phyloP scores from a whole-genome alignment of 2,329 filamentous ascomycete species.

The Basipetospora chlamydospora region DNA sequence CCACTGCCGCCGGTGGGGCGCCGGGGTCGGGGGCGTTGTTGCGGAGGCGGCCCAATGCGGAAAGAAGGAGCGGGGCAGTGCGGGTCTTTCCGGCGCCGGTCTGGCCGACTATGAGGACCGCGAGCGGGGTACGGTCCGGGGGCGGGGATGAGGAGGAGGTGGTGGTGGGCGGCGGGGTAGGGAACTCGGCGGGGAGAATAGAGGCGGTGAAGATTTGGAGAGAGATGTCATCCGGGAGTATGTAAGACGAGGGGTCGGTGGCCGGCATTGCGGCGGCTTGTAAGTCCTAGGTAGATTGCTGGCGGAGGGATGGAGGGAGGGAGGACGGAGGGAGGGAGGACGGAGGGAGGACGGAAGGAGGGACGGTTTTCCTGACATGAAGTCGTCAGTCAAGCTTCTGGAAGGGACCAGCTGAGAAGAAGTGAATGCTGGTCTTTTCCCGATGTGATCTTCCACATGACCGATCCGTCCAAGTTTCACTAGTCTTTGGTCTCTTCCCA shows the following conservation, averaged over 20 bases:
- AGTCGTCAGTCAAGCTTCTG: too few species aligned
- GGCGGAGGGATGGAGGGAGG: too few species aligned
- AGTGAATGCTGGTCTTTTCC: too few species aligned
- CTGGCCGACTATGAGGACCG: constrained; percentile 29
- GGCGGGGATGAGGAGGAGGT: too few species aligned
- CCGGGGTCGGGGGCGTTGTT: background rate
- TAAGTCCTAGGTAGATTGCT: too few species aligned
- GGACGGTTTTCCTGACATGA: too few species aligned
- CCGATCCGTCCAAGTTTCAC: too few species aligned
- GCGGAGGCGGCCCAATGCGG: constrained; percentile 14
- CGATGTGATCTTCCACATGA: too few species aligned
- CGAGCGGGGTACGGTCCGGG: constrained; percentile 16
- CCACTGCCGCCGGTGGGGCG: constrained; percentile 9
- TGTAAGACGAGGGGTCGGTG: constrained; percentile 16
- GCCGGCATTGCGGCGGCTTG: constrained; percentile 3
- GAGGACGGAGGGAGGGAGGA: too few species aligned
- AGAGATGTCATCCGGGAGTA: constrained; percentile 16
- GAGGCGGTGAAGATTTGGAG: constrained; percentile 16
- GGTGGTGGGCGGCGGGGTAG: constrained; percentile 6
- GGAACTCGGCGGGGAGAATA: constrained; percentile 21
- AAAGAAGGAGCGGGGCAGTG: constrained; percentile 22
- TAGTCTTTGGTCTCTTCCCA: too few species aligned
- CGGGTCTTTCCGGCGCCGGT: constrained; percentile 34
- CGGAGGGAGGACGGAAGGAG: too few species aligned
- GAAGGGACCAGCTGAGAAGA: too few species aligned